Conservation (phyloP, 2,329 filamentous ascomycete genomes). For the Phyllosticta paracitricarpa region DNA sequence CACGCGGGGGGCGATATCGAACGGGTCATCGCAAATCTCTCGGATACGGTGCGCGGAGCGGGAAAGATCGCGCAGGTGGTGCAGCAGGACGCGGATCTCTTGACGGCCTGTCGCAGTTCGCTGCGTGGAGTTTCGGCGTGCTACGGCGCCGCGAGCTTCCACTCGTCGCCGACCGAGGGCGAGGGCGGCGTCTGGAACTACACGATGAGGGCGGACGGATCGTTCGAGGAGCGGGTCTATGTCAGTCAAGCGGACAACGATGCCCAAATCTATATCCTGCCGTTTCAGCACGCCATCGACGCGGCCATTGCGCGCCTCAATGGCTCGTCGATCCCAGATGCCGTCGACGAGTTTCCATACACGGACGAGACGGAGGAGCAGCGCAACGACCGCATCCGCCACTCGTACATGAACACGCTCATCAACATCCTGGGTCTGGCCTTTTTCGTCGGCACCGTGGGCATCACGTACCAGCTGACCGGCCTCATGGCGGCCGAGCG, state of each 20-base stretch:
- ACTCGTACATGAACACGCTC: slow-evolving; percentile 61
- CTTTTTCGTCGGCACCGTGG: slow-evolving; percentile 70
- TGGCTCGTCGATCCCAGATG: slow-evolving; percentile 28
- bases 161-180: slow-evolving; percentile 65
- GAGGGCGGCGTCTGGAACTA: slow-evolving; percentile 68
- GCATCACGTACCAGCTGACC: slow-evolving; percentile 76
- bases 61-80: slow-evolving; percentile 49
- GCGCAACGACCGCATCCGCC: slow-evolving; percentile 54
- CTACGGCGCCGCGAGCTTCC: slow-evolving; percentile 65
- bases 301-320: slow-evolving; percentile 54
- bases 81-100: slow-evolving; percentile 46
- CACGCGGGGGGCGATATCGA: slow-evolving; percentile 59
- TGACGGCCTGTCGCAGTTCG: slow-evolving; percentile 49
- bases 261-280: slow-evolving; percentile 66
- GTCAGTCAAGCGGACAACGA: slow-evolving; percentile 59
- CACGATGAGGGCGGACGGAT: slow-evolving; percentile 66
- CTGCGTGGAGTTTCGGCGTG: slow-evolving; percentile 56
- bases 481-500: slow-evolving; percentile 79
- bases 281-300: slow-evolving; percentile 71
- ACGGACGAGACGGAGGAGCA: slow-evolving; percentile 62
- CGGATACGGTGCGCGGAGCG: slow-evolving; percentile 44
- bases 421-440: slow-evolving; percentile 68
- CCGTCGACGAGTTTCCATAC: slow-evolving; percentile 59
- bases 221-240: slow-evolving; percentile 55
- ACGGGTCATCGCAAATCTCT: slow-evolving; percentile 55